Base-by-base conservation (phyloP, 805 yeast genomes). In the Metschnikowia picachoensis region DNA sequence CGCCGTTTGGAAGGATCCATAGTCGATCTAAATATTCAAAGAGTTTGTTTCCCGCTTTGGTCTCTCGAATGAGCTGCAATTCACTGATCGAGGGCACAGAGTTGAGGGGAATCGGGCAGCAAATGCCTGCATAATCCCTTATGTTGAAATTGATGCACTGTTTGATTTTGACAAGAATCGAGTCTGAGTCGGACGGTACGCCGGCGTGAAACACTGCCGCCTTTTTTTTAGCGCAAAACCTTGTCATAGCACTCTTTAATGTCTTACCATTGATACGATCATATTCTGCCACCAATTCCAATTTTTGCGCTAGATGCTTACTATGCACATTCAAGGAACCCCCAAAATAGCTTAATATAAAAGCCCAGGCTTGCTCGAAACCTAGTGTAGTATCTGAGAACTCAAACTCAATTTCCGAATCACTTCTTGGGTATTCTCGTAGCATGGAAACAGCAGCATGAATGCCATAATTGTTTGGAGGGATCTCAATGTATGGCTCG, bases 341-440 rank as follows among this genome's bases (percentile, higher is more conserved):
- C 0, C 64, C 61, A 32, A 65, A 58, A 30, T 48, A 52, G 29
- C 53, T 50, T 13, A 59, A 55, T 3, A 78, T 51, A 5, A 66
- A 65, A 2, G 70, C 61, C 77, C 82, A 76, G 0, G 70, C 74
- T 43, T 77, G 79, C 53, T 80, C 87, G 50, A 78, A 78, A 2
- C 85, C 85, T 3, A 72, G 56, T 5, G 60, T 58, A 20, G 60
- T 56, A 43, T 76, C 78, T 4, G 58, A 55, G 40, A 79, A 72
- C 39, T 57, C 64, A 47, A 78, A 73, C 2, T 58, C 60, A 6
- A 78, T 58, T 16, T 70, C 68, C 0, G 67, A 63, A 12, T 59
- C 72, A 30, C 64, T 65, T 28, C 17, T 30, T 0, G 83, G 81
- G 53, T 79, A 81, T 17, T 54, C 37, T 29, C 57, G 56, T n/a